Evolutionary conservation across 345 rosid genomes (phyloP).

Genomic region (Schrenkiella parvula): DNA sequence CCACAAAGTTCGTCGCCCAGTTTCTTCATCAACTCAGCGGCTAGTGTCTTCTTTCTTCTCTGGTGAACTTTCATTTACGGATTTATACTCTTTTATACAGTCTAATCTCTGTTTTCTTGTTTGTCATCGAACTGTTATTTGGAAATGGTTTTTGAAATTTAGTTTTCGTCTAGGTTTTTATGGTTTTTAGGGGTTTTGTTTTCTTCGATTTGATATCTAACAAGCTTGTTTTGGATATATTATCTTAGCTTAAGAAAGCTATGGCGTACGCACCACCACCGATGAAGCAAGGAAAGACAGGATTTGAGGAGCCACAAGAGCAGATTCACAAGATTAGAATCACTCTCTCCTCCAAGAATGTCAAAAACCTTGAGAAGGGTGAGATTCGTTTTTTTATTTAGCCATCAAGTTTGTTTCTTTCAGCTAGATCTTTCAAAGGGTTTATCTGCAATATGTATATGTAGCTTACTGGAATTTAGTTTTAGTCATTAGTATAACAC

Average conservation of each 20-base stretch:
- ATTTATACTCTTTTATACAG: neutral
- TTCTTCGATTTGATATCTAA: neutral
- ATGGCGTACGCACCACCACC: slow-evolving; percentile 43
- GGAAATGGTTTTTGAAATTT: neutral
- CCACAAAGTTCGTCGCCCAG: slow-evolving; percentile 8
- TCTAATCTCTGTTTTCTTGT: neutral
- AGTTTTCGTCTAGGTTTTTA: neutral
- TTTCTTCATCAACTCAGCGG: slow-evolving; percentile 28
- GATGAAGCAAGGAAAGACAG: slow-evolving; percentile 53
- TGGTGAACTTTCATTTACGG: neutral
- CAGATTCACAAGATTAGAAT: slow-evolving; percentile 70
- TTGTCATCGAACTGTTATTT: neutral
- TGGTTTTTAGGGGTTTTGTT: neutral
- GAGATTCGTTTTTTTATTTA: neutral
- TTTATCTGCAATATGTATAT: neutral
- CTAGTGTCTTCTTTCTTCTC: neutral
- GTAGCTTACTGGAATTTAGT: neutral
- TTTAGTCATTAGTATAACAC: neutral
- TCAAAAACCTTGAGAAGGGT: slow-evolving; percentile 77
- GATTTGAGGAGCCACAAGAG: slow-evolving; percentile 61
- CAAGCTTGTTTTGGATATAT: neutral
- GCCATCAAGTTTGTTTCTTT: neutral
- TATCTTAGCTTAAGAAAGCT: neutral
- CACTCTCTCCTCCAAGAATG: slow-evolving; percentile 70
- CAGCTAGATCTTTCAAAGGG: neutral